These are phyloP conservation scores for Metschnikowia amazonensis DNA, from an alignment of 805 yeast species.

Conservation along the genomic window DNA sequence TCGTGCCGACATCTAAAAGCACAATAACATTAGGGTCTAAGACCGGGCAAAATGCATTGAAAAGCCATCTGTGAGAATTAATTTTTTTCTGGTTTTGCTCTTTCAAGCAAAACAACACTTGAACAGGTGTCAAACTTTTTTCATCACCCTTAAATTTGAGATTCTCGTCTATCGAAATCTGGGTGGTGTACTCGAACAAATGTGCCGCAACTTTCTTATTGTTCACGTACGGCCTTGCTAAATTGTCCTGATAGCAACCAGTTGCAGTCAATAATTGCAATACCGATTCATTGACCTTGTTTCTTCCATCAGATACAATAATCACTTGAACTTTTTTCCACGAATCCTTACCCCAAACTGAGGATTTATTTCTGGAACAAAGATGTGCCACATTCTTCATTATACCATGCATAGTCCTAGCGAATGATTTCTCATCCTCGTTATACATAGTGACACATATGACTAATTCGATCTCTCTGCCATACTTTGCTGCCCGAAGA, in stretches of 20 bases:
- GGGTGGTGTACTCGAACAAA: conserved; percentile 93
- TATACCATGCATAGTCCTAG: conserved; percentile 92
- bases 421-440: conserved; percentile 84
- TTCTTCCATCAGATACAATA: conserved; percentile 92
- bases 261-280: conserved; percentile 86
- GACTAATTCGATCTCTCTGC: conserved; percentile 87
- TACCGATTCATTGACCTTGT: conserved; percentile 79
- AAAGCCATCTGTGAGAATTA: conserved; percentile 96
- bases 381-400: conserved; percentile 89
- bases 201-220: conserved; percentile 91
- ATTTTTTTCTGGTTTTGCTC: conserved; percentile 91
- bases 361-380: conserved; percentile 72
- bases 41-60: conserved; percentile 90
- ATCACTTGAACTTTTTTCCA: conserved; percentile 96
- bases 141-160: conserved; percentile 87
- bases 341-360: conserved; percentile 92
- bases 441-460: conserved; percentile 97
- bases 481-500: conserved; percentile 77
- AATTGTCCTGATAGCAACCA: conserved; percentile 96
- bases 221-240: conserved; percentile 91
- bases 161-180: conserved; percentile 85
- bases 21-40: conserved; percentile 89
- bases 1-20: conserved; percentile 94
- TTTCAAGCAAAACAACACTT: conserved; percentile 85
- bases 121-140: conserved; percentile 91